Conservation (phyloP, 371 early-diverging fungal genomes). For the Coemansia sp. region DNA sequence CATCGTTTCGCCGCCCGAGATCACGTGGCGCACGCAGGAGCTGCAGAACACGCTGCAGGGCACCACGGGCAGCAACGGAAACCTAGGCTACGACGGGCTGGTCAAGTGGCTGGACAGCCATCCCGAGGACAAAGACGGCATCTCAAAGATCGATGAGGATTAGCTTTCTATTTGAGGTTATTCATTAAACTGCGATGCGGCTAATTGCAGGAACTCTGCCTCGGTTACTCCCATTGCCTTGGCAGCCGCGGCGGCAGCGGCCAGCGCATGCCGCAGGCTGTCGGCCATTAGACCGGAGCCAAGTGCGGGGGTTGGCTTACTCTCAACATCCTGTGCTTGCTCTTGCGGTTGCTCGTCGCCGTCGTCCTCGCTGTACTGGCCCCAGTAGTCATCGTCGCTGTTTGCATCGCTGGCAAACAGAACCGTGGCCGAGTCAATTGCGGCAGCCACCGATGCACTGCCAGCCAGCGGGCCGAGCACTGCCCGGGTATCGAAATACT, state of each 20-base stretch:
- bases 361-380: slow-evolving; percentile 15
- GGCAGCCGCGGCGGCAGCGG: slow-evolving; percentile 5
- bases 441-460: not conserved
- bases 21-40: slow-evolving; percentile 24
- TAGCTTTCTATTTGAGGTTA: not conserved
- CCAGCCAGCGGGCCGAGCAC: not conserved
- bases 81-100: slow-evolving; percentile 33
- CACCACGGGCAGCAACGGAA: slow-evolving; percentile 33
- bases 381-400: slow-evolving; percentile 28
- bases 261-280: slow-evolving; percentile 7
- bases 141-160: not conserved
- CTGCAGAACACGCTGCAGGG: slow-evolving; percentile 48
- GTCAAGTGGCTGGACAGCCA: slow-evolving; percentile 30
- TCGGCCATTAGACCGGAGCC: not conserved
- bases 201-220: slow-evolving; percentile 1
- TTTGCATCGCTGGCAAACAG: not conserved
- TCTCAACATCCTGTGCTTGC: not conserved
- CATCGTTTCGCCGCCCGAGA: slow-evolving; percentile 16
- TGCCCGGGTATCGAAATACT: slow-evolving; percentile 19
- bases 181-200: not conserved
- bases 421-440: slow-evolving; percentile 5
- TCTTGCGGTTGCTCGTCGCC: not conserved
- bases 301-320: not conserved
- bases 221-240: not conserved
- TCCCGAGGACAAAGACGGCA: not conserved